Conservation (phyloP, 495 filamentous ascomycete species). For the Apiosordaria backusii region DNA sequence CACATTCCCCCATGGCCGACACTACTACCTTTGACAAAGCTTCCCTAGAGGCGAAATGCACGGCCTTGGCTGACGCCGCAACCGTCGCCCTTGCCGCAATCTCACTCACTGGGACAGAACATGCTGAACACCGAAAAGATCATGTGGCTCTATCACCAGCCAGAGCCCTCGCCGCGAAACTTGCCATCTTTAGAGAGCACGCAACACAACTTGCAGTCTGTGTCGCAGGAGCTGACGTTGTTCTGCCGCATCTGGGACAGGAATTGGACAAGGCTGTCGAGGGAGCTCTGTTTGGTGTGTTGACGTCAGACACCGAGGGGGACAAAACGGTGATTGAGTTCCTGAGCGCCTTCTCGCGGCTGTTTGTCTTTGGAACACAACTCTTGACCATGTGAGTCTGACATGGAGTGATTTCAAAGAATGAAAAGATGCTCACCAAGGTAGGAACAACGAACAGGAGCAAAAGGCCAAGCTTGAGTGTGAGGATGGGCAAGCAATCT, state of each 20-base stretch:
- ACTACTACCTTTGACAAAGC: not conserved
- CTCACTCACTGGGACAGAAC: not conserved
- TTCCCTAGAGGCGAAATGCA: not conserved
- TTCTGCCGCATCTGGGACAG: not conserved
- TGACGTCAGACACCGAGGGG: not conserved
- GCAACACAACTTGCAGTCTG: not conserved
- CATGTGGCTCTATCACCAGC: not conserved
- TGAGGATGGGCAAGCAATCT: not conserved
- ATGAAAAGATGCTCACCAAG: not conserved
- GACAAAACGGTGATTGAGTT: not conserved
- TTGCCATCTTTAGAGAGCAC: not conserved
- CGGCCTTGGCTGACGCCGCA: not conserved
- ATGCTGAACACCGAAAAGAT: not conserved
- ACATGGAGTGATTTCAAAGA: not conserved
- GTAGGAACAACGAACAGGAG: slow-evolving; percentile 4
- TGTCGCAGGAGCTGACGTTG: not conserved
- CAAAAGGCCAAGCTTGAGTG: slow-evolving; percentile 4
- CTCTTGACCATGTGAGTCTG: slow-evolving; percentile 11
- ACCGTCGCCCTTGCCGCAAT: not conserved
- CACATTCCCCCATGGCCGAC: not conserved
- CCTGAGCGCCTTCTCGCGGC: not conserved
- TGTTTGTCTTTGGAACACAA: slow-evolving; percentile 5
- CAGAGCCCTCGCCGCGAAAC: not conserved
- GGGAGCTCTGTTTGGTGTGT: not conserved
- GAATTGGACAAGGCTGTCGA: not conserved